These are phyloP conservation scores for Nepenthes gracilis DNA, from an alignment of 148 eudicot genomes.

Conservation along the genomic window DNA sequence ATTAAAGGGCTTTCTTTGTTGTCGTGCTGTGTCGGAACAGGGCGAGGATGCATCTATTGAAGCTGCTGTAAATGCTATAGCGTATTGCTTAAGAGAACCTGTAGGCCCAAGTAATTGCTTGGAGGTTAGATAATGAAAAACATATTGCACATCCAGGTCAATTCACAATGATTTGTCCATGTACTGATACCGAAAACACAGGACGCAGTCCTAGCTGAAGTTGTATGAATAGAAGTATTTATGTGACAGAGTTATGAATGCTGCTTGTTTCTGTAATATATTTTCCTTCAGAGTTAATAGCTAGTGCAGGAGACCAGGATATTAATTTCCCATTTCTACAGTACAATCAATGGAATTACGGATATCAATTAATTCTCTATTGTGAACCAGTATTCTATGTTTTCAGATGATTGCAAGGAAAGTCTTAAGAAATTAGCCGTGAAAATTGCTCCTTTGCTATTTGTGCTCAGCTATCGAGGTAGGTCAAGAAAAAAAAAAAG, in stretches of 20 bases:
- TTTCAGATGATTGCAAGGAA: too few species aligned
- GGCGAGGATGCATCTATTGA: constrained; percentile 93
- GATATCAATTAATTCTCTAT: not conserved
- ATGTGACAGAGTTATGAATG: too few species aligned
- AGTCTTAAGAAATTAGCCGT: too few species aligned
- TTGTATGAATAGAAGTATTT: not conserved
- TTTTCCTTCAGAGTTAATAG: too few species aligned
- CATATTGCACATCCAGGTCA: too few species aligned
- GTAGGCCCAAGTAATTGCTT: constrained; percentile 77
- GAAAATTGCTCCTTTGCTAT: too few species aligned
- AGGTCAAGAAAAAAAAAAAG: too few species aligned
- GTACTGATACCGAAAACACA: not conserved
- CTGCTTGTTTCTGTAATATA: too few species aligned
- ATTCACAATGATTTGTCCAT: not conserved
- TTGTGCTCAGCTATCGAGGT: too few species aligned
- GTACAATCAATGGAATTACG: not conserved
- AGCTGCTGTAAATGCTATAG: constrained; percentile 87
- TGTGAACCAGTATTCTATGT: too few species aligned
- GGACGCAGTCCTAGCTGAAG: not conserved
- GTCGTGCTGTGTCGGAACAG: constrained; percentile 15
- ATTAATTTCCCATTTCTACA: not conserved
- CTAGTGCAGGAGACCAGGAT: too few species aligned
- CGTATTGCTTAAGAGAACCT: constrained; percentile 76
- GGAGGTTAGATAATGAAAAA: constrained; percentile 38
- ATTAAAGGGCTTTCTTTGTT: not conserved